Evolutionary conservation across 345 rosid species (phyloP).

Genomic region (Syzygium aromaticum): DNA sequence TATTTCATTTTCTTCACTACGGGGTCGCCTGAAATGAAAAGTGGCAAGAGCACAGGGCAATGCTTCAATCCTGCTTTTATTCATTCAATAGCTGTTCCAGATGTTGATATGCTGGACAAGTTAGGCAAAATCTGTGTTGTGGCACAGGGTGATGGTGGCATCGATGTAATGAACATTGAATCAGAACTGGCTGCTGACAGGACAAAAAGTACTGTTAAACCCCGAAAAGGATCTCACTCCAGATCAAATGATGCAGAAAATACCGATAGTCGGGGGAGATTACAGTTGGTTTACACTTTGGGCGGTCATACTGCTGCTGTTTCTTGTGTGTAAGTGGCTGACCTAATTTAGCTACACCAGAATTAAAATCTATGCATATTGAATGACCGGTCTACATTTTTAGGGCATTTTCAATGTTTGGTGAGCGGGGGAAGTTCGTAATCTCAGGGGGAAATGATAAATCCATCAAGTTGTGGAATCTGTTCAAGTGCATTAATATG

Average conservation of each 20-base stretch:
- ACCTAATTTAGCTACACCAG: background rate
- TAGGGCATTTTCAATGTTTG: constrained; percentile 58
- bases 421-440: constrained; percentile 62
- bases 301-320: constrained; percentile 91
- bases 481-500: constrained; percentile 31
- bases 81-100: constrained; percentile 76
- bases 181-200: constrained; percentile 39
- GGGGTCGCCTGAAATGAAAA: constrained; percentile 36
- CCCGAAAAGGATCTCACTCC: constrained; percentile 49
- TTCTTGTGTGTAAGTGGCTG: constrained; percentile 42
- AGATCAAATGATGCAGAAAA: constrained; percentile 20
- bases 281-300: constrained; percentile 65
- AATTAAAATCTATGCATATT: background rate
- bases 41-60: constrained; percentile 30
- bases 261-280: constrained; percentile 19
- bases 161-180: constrained; percentile 60
- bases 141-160: constrained; percentile 79
- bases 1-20: background rate
- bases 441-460: constrained; percentile 90
- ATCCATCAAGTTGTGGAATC: constrained; percentile 72
- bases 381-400: background rate
- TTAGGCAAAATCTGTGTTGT: constrained; percentile 56
- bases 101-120: constrained; percentile 60
- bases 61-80: constrained; percentile 89
- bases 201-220: constrained; percentile 27